A percentile compares a stretch with the other conserved stretches of the same genome.
Evolutionary conservation across 352 stramenopile genomes (phyloP).

Genomic region (Phytopythium cucurbitacearum): DNA sequence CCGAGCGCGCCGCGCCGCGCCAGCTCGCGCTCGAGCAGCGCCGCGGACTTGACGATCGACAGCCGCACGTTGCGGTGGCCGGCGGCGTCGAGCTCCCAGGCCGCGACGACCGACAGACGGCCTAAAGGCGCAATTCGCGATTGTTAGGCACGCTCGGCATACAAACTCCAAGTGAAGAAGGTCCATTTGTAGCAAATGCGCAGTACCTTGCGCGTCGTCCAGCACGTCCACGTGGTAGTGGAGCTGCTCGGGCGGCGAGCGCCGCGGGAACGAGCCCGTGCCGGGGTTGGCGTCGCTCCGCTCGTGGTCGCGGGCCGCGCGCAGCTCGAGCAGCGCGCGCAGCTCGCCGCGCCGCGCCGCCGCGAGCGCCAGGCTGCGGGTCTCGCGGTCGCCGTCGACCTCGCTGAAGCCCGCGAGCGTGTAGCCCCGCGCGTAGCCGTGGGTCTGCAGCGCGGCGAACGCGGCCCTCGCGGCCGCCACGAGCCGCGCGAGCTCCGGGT

Average conservation of each 20-base stretch:
- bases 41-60: slow-evolving; percentile 44
- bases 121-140: slow-evolving; percentile 15
- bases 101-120: slow-evolving; percentile 47
- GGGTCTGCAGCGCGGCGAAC: slow-evolving; percentile 50
- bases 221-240: slow-evolving; percentile 48
- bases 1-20: slow-evolving; percentile 6
- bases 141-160: too few species aligned
- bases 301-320: slow-evolving; percentile 11
- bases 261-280: slow-evolving; percentile 14
- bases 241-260: slow-evolving; percentile 15
- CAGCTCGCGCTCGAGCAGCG: slow-evolving; percentile 30
- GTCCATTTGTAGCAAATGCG: background rate
- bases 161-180: background rate
- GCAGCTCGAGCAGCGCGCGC: slow-evolving; percentile 26
- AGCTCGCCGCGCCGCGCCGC: slow-evolving; percentile 10
- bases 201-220: slow-evolving; percentile 30
- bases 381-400: slow-evolving; percentile 13
- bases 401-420: slow-evolving; percentile 53
- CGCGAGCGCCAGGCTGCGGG: slow-evolving; percentile 4
- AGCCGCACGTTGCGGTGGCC: slow-evolving; percentile 20
- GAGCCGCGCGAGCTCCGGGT: slow-evolving; percentile 44
- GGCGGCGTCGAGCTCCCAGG: slow-evolving; percentile 45
- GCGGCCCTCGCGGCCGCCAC: slow-evolving; percentile 39
- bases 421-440: slow-evolving; percentile 53
- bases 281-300: slow-evolving; percentile 16